Evolutionary conservation across 345 rosid species (phyloP).

Genomic region (Ricinus communis): DNA sequence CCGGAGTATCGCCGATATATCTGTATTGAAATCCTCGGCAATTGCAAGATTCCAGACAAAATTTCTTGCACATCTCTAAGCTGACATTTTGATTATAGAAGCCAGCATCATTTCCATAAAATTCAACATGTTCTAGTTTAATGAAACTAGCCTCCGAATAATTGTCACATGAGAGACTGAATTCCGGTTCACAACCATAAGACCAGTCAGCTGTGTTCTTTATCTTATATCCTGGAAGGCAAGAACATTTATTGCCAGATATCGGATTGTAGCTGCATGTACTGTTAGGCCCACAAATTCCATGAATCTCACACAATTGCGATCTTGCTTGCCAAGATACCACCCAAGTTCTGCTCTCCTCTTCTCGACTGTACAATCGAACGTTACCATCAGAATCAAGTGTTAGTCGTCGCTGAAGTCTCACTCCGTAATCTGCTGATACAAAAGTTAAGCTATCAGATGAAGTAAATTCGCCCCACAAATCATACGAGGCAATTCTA

Average conservation of each 20-base stretch:
- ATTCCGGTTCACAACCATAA: constrained; percentile 30
- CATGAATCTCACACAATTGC: constrained; percentile 25
- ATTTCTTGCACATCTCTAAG: neutral
- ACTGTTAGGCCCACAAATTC: constrained; percentile 36
- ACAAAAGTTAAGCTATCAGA: constrained; percentile 19
- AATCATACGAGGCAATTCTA: too few relatives aligned
- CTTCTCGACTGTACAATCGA: constrained; percentile 30
- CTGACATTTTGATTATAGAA: constrained; percentile 8
- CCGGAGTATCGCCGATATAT: neutral
- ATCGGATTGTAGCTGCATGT: constrained; percentile 24
- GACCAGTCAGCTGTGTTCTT: constrained; percentile 28
- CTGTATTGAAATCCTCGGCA: constrained; percentile 4
- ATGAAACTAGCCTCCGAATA: too few relatives aligned
- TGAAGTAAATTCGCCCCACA: constrained; percentile 29
- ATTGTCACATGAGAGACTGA: constrained; percentile 20
- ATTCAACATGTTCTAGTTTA: neutral
- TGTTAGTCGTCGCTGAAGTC: constrained; percentile 22
- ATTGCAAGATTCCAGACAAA: neutral
- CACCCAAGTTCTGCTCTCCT: constrained; percentile 13
- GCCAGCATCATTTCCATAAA: constrained; percentile 3
- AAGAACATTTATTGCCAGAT: constrained; percentile 34
- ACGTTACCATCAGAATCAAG: constrained; percentile 41
- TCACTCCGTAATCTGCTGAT: constrained; percentile 27
- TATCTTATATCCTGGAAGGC: constrained; percentile 31
- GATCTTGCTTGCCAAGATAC: constrained; percentile 27